phyloP scores from a whole-genome alignment of 202 grass and related monocot species.

The Cymbopogon flexuosus region DNA sequence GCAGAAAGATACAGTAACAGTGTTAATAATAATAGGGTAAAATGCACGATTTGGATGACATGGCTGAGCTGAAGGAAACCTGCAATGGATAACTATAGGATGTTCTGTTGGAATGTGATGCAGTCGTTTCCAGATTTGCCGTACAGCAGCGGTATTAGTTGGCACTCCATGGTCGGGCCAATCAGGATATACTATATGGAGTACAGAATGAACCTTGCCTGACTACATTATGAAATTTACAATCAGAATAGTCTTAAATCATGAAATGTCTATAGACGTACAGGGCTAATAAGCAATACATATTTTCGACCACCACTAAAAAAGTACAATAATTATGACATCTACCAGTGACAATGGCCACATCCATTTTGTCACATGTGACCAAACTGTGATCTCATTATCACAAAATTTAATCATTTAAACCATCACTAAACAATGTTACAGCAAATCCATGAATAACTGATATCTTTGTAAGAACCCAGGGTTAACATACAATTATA shows the following conservation, averaged over 20 bases:
- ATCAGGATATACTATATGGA: slow-evolving; percentile 69
- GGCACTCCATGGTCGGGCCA: slow-evolving; percentile 89
- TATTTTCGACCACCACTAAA: background rate
- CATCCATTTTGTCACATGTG: background rate
- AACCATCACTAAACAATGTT: slow-evolving; percentile 2
- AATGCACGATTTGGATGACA: background rate
- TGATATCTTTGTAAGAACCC: background rate
- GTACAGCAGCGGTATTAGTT: slow-evolving; percentile 47
- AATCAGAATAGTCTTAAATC: slow-evolving; percentile 5
- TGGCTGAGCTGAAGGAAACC: slow-evolving; percentile 51
- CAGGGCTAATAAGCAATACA: background rate
- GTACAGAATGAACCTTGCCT: slow-evolving; percentile 52
- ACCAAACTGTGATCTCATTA: background rate
- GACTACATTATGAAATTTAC: slow-evolving; percentile 48
- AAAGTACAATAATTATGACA: background rate
- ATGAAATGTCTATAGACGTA: background rate
- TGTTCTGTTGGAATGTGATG: slow-evolving; percentile 49
- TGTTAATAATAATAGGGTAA: background rate
- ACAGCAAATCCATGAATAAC: background rate
- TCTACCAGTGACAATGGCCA: background rate
- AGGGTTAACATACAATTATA: background rate
- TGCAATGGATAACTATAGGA: slow-evolving; percentile 87
- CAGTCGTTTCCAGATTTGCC: slow-evolving; percentile 63
- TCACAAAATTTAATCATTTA: background rate
- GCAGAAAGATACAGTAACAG: slow-evolving; percentile 27